Evolutionary conservation across 2,329 filamentous ascomycete genomes (phyloP).

Genomic region (Zopfia rhizophila): DNA sequence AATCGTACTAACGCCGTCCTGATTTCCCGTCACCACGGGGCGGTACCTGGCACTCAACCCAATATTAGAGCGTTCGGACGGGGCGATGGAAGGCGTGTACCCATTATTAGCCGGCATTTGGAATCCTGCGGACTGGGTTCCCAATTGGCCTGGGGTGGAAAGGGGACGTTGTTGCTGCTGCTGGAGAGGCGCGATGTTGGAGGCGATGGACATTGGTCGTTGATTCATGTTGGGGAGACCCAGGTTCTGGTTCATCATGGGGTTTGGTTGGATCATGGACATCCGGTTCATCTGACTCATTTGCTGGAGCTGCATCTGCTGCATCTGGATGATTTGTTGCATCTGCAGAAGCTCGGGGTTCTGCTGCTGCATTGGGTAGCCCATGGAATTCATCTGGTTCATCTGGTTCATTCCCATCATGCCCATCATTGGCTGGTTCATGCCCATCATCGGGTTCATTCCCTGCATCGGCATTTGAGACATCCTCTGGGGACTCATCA

Average conservation of each 20-base stretch:
- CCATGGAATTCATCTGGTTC: slow-evolving; percentile 42
- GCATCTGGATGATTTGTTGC: slow-evolving; percentile 78
- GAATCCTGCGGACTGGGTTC: slow-evolving; percentile 41
- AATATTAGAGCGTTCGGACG: slow-evolving; percentile 93
- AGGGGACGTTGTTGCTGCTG: slow-evolving; percentile 36
- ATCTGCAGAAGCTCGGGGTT: slow-evolving; percentile 90
- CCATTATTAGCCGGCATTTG: slow-evolving; percentile 48
- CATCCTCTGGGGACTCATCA: slow-evolving; percentile 38
- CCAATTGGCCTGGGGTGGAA: slow-evolving; percentile 37
- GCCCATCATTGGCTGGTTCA: slow-evolving; percentile 21
- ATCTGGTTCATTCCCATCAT: slow-evolving; percentile 30
- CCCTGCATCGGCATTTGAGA: slow-evolving; percentile 31
- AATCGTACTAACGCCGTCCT: slow-evolving; percentile 39
- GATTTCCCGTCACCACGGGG: slow-evolving; percentile 72
- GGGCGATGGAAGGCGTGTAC: slow-evolving; percentile 92
- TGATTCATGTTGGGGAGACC: slow-evolving; percentile 43
- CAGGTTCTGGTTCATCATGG: slow-evolving; percentile 34
- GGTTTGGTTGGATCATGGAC: slow-evolving; percentile 44
- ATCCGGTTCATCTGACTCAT: slow-evolving; percentile 49
- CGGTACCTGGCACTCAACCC: slow-evolving; percentile 91
- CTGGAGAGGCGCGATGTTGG: slow-evolving; percentile 62
- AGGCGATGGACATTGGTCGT: slow-evolving; percentile 61
- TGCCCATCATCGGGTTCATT: slow-evolving; percentile 31
- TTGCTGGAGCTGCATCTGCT: slow-evolving; percentile 35
- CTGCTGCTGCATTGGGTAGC: slow-evolving; percentile 76